Base-by-base conservation (phyloP, 2,329 filamentous ascomycete genomes). In the Fulvia fulva region DNA sequence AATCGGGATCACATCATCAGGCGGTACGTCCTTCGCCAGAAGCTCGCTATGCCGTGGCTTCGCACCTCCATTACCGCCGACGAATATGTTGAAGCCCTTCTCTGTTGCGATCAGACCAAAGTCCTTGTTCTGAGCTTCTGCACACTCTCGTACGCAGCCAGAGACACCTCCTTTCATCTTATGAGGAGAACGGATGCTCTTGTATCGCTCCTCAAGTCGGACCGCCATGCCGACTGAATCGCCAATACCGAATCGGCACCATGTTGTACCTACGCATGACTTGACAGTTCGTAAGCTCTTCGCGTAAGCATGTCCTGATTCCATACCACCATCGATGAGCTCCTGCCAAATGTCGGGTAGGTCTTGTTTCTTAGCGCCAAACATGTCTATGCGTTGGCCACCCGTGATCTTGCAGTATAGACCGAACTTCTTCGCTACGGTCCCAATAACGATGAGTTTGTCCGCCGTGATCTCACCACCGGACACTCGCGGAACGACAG, bases 391-490 rank as follows among this genome's bases (percentile, higher is more conserved):
- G 56, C 91, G 85, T 74, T 96, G 91, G 1, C 89, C 91, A 56
- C 91, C 91, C 0, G 91, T 96, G 70, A 96, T 95, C 76, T 96
- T 96, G 70, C 87, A 91, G 76, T 96, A 96, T 6, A 96, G 78
- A 34, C 83, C 82, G 69, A 90, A 96, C 71, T 93, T 87, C 77
- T 89, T 89, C 0, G 91, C 91, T 0, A 96, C 90, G 56, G 86
- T 84, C 0, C 90, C 91, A 59, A 96, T 91, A 57, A 87, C 83
- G 49, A 96, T 88, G 53, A 96, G 82, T 72, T 90, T 91, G 51
- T 94, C 89, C 0, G 91, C 87, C 0, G 90, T 94, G 69, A 96
- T 94, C 74, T 96, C 91, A 59, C 91, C 91, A 47, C 84, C 91
- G 1, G 90, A 82, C 0, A 96, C 85, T 46, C 91, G 86, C 2